phyloP scores from a whole-genome alignment of 352 stramenopile genomes.

The Phytophthora hybrid region DNA sequence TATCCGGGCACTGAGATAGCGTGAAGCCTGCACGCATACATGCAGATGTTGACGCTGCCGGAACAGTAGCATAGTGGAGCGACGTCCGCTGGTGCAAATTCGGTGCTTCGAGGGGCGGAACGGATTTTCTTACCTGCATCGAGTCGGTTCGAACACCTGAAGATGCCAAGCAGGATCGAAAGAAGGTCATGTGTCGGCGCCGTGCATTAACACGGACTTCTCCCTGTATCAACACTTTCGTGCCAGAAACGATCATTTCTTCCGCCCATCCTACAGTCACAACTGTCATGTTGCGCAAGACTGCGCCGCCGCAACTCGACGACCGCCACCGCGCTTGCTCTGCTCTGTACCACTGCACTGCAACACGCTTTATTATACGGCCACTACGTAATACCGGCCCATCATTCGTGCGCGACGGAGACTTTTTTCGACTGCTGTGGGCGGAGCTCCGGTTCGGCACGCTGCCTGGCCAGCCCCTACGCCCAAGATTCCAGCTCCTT shows the following conservation, averaged over 20 bases:
- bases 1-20: constrained; percentile 21
- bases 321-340: constrained; percentile 7
- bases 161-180: constrained; percentile 19
- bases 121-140: constrained; percentile 41
- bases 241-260: constrained; percentile 32
- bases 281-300: constrained; percentile 20
- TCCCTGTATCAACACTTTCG: constrained; percentile 6
- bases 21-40: too few species aligned
- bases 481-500: constrained; percentile 27
- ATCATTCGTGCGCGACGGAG: constrained; percentile 17
- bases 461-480: constrained; percentile 32
- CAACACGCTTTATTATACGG: constrained; percentile 2
- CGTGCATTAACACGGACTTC: constrained; percentile 11
- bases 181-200: constrained; percentile 4
- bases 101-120: not conserved
- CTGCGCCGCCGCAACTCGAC: constrained; percentile 25
- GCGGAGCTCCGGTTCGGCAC: constrained; percentile 25
- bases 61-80: not conserved
- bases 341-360: not conserved
- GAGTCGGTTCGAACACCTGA: constrained; percentile 44
- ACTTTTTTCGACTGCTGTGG: constrained; percentile 35
- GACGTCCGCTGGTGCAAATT: not conserved
- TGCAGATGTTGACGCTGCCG: too few species aligned
- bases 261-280: constrained; percentile 18
- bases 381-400: constrained; percentile 3